phyloP scores from a whole-genome alignment of 192 early-diverging fungal genomes.

The Podila verticillata region DNA sequence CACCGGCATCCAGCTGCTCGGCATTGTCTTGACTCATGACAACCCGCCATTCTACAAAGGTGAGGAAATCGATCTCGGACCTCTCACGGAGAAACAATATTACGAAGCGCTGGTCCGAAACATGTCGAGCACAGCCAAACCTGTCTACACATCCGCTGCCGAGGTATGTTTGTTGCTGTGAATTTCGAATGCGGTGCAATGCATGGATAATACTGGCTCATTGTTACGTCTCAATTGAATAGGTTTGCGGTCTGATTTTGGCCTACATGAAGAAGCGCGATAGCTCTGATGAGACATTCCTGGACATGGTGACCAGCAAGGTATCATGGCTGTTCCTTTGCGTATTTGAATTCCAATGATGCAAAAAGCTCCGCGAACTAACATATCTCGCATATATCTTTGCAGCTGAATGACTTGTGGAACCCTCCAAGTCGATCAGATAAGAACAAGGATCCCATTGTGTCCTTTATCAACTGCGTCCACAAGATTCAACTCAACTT shows the following conservation, averaged over 20 bases:
- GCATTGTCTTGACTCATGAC: constrained; percentile 65
- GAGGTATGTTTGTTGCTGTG: constrained; percentile 49
- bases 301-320: constrained; percentile 39
- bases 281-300: constrained; percentile 21
- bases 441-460: not conserved
- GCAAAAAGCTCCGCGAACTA: not conserved
- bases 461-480: constrained; percentile 47
- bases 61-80: constrained; percentile 50
- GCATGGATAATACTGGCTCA: not conserved
- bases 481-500: constrained; percentile 58
- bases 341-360: not conserved
- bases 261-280: constrained; percentile 51
- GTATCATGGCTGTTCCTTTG: not conserved
- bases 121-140: constrained; percentile 44
- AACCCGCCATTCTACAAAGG: constrained; percentile 56
- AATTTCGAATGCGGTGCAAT: no score
- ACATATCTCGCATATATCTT: constrained; percentile 11
- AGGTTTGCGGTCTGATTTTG: constrained; percentile 47
- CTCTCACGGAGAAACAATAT: constrained; percentile 50
- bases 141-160: constrained; percentile 63
- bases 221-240: not conserved
- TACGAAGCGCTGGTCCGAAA: constrained; percentile 55
- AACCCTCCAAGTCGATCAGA: constrained; percentile 5
- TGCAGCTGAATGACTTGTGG: not conserved
- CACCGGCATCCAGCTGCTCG: constrained; percentile 67